A percentile compares a stretch with the other conserved stretches of the same genome.
phyloP scores from a whole-genome alignment of 2,329 filamentous ascomycete genomes.

The Neoarthrinium moseri region DNA sequence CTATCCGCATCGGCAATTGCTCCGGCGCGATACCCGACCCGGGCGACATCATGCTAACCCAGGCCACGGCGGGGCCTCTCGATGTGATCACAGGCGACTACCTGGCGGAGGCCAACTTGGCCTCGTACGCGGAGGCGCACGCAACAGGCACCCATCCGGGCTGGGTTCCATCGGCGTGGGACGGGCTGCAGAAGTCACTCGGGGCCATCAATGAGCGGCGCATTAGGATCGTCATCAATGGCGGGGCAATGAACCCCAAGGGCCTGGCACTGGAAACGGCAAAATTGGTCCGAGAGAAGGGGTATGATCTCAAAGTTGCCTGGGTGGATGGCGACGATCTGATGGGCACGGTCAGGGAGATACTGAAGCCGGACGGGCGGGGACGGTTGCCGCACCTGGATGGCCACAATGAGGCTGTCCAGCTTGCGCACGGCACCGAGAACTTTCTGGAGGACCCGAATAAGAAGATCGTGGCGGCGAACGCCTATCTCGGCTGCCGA shows the following conservation, averaged over 20 bases:
- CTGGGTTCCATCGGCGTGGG: conserved; percentile 35
- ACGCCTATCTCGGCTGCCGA: conserved; percentile 51
- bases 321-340: conserved; percentile 31
- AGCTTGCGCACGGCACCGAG: conserved; percentile 36
- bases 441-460: conserved; percentile 27
- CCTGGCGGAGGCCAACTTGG: conserved; percentile 50
- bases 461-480: conserved; percentile 36
- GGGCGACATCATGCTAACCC: conserved; percentile 18
- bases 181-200: conserved; percentile 18
- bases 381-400: conserved; percentile 32
- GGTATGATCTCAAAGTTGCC: conserved; percentile 20
- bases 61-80: conserved; percentile 34
- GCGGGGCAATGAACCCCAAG: conserved; percentile 51
- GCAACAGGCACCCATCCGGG: conserved; percentile 26
- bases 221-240: conserved; percentile 54
- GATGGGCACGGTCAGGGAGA: conserved; percentile 26
- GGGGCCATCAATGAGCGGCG: conserved; percentile 32
- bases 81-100: conserved; percentile 39
- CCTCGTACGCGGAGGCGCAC: conserved; percentile 35
- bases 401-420: conserved; percentile 31
- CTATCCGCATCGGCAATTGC: conserved; percentile 21
- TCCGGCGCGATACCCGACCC: conserved; percentile 20
- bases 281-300: conserved; percentile 35
- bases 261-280: conserved; percentile 52
- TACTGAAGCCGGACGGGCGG: conserved; percentile 14